Percentiles rank a stretch among this genome's conserved stretches.
Evolutionary conservation across 306 rosid genomes (phyloP).

Genomic region (Dalbergia cultrata): DNA sequence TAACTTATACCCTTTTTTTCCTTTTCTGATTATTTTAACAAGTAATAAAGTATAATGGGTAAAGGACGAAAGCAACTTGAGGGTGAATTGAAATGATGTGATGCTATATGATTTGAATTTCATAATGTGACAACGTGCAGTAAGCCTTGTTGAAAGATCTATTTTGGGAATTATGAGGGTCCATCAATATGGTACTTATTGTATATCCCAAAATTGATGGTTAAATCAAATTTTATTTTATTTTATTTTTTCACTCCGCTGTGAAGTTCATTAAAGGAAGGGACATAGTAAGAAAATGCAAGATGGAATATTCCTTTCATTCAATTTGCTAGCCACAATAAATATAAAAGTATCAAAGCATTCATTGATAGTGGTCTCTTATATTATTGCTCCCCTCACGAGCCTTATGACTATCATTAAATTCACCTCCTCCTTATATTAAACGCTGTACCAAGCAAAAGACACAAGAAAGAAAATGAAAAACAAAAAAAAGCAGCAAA

Average conservation of each 20-base stretch:
- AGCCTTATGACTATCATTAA: slow-evolving; percentile 48
- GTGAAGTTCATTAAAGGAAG: neutral
- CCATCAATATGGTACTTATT: slow-evolving; percentile 34
- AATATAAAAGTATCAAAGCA: neutral
- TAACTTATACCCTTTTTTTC: neutral
- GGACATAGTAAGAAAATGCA: neutral
- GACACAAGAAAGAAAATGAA: neutral
- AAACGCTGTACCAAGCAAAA: slow-evolving; percentile 11
- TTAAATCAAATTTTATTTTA: neutral
- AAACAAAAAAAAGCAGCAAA: neutral
- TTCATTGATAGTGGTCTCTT: neutral
- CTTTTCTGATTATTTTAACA: slow-evolving; percentile 31
- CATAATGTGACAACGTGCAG: slow-evolving; percentile 41
- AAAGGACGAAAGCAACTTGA: slow-evolving; percentile 41
- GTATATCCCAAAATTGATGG: slow-evolving; percentile 38
- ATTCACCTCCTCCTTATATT: slow-evolving; percentile 23
- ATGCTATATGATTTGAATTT: slow-evolving; percentile 35
- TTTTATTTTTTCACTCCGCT: neutral
- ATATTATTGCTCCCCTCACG: slow-evolving; percentile 47
- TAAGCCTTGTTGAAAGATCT: slow-evolving; percentile 18
- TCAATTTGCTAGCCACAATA: slow-evolving; percentile 1
- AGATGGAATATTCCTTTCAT: slow-evolving; percentile 41
- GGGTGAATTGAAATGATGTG: slow-evolving; percentile 43
- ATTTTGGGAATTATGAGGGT: slow-evolving; percentile 27
- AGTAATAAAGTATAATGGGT: neutral